Evolutionary conservation across 176 grass and related monocot genomes (phyloP).

Genomic region (Eragrostis curvula): DNA sequence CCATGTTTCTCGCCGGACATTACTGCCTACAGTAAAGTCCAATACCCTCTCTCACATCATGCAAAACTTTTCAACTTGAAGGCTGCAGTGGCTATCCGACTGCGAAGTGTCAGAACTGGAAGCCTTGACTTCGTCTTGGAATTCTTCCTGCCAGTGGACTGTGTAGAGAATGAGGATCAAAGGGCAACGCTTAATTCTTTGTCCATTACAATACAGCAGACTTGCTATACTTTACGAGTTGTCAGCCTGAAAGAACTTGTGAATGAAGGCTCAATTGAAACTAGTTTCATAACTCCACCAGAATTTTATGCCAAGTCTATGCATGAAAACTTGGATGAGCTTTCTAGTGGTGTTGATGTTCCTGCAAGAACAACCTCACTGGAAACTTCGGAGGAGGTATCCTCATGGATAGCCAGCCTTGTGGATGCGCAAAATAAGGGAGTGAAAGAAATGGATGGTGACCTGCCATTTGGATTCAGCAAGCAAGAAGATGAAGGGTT

Average conservation of each 20-base stretch:
- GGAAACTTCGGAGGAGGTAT: slow-evolving; percentile 51
- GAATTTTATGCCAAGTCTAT: slow-evolving; percentile 35
- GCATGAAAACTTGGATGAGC: slow-evolving; percentile 46
- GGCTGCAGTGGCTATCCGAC: slow-evolving; percentile 77
- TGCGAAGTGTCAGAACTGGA: slow-evolving; percentile 62
- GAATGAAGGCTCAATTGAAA: slow-evolving; percentile 48
- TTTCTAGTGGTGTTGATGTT: slow-evolving; percentile 26
- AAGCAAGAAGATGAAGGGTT: slow-evolving; percentile 76
- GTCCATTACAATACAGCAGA: slow-evolving; percentile 72
- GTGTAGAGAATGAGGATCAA: slow-evolving; percentile 58
- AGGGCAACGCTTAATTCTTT: slow-evolving; percentile 74
- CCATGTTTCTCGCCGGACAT: slow-evolving; percentile 80
- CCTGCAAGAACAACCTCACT: slow-evolving; percentile 28
- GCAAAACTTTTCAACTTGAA: slow-evolving; percentile 83
- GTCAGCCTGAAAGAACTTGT: slow-evolving; percentile 67
- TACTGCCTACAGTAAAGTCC: slow-evolving; percentile 60
- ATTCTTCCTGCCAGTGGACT: slow-evolving; percentile 84
- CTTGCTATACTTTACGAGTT: slow-evolving; percentile 60
- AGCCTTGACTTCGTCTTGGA: slow-evolving; percentile 81
- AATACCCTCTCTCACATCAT: slow-evolving; percentile 92
- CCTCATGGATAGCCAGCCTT: slow-evolving; percentile 65
- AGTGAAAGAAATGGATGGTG: slow-evolving; percentile 33
- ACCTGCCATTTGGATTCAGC: slow-evolving; percentile 49
- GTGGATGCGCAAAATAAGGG: slow-evolving; percentile 53
- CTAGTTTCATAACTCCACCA: slow-evolving; percentile 15